A percentile compares a stretch with the other conserved stretches of the same genome.
Evolutionary conservation across 345 rosid genomes (phyloP).

Genomic region (Garcia nutans): DNA sequence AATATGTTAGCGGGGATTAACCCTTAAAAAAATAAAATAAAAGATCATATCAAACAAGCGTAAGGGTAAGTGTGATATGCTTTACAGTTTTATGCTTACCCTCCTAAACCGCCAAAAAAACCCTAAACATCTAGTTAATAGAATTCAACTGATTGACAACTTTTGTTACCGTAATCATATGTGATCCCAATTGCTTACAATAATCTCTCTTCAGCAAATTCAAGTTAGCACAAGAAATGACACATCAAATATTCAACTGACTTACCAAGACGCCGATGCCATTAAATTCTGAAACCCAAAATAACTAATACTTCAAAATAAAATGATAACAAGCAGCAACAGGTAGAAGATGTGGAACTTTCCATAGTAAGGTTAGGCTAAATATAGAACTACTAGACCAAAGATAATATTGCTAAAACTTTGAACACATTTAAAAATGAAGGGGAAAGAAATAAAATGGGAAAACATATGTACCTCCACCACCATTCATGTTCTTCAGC

Average conservation of each 20-base stretch:
- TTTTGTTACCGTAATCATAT: too few species aligned
- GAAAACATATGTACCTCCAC: slow-evolving; percentile 60
- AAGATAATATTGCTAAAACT: neutral
- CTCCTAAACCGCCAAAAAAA: too few species aligned
- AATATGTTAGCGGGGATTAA: too few species aligned
- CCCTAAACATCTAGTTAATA: too few species aligned
- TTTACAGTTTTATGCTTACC: too few species aligned
- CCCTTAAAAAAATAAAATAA: too few species aligned
- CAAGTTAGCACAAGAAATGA: neutral
- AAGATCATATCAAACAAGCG: too few species aligned
- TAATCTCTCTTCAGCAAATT: neutral
- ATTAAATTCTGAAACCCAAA: neutral
- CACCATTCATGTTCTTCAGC: slow-evolving; percentile 94
- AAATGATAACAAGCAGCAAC: neutral
- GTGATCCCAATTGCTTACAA: neutral
- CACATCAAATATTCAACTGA: neutral
- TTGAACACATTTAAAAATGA: neutral
- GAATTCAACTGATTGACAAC: too few species aligned
- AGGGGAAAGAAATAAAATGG: neutral
- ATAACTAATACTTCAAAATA: neutral
- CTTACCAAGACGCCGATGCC: neutral
- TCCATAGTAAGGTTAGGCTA: neutral
- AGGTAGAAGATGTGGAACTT: too few species aligned
- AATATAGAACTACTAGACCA: neutral
- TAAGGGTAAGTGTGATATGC: too few species aligned